phyloP scores from a whole-genome alignment of 208 protist genomes.

The Trypanosoma melophagium region DNA sequence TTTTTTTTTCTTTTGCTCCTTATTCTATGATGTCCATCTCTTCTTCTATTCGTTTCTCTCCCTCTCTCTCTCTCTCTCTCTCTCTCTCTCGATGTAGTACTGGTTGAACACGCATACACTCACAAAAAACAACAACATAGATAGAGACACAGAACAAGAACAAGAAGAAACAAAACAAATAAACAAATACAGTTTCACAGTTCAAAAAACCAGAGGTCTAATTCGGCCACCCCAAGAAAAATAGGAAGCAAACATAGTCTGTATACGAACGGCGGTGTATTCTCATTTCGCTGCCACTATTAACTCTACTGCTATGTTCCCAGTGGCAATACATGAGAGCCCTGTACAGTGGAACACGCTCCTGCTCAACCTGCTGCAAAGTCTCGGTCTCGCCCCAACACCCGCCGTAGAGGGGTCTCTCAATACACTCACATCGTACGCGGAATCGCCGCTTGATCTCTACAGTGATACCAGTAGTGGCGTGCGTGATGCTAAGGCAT shows the following conservation, averaged over 20 bases:
- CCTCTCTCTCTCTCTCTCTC: neutral
- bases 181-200: too few relatives aligned
- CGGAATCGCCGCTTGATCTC: conserved; percentile 24
- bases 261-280: too few relatives aligned
- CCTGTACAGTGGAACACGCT: conserved; percentile 47
- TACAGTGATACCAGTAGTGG: conserved; percentile 38
- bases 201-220: too few relatives aligned
- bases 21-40: neutral
- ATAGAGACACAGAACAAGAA: neutral
- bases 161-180: neutral
- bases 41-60: conserved; percentile 1
- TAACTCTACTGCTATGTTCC: conserved; percentile 16
- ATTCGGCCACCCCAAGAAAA: too few relatives aligned
- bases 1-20: too few relatives aligned
- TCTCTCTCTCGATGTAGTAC: too few relatives aligned
- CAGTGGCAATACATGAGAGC: conserved; percentile 29
- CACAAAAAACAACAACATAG: neutral
- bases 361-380: conserved; percentile 33
- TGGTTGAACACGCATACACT: neutral
- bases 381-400: conserved; percentile 25
- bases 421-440: conserved; percentile 54
- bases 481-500: conserved; percentile 34
- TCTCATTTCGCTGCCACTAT: neutral
- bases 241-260: too few relatives aligned
- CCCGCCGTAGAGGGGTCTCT: conserved; percentile 32